Conservation (phyloP, 1,284 basidiomycete genomes). For the Stereum hirsutum region DNA sequence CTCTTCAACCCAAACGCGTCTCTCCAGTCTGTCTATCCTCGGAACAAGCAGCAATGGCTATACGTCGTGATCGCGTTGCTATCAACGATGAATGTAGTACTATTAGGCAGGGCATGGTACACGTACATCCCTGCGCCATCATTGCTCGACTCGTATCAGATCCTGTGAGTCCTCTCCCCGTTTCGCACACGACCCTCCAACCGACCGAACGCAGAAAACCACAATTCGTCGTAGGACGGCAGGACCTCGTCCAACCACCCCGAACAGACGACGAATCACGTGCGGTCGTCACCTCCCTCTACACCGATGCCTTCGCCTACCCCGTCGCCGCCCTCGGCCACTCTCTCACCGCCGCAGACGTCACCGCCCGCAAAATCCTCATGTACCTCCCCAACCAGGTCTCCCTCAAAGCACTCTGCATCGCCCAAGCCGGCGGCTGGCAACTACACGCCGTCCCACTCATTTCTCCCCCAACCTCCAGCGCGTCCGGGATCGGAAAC, state of each 20-base stretch:
- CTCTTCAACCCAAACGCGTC: background rate
- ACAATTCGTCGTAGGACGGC: background rate
- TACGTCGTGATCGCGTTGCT: background rate
- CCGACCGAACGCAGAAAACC: background rate
- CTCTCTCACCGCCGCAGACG: constrained; percentile 25
- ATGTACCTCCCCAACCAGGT: constrained; percentile 30
- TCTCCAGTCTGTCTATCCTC: background rate
- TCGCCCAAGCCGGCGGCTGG: constrained; percentile 29
- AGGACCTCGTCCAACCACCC: background rate
- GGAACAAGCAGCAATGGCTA: background rate
- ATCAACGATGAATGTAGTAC: background rate
- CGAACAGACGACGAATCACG: constrained; percentile 13
- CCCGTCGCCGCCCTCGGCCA: constrained; percentile 33
- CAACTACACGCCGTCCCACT: constrained; percentile 22
- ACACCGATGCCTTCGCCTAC: constrained; percentile 31
- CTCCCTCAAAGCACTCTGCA: constrained; percentile 27
- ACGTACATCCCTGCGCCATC: background rate
- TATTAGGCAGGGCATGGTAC: background rate
- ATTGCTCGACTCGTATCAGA: background rate
- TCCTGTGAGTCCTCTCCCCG: background rate
- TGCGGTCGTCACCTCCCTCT: constrained; percentile 32
- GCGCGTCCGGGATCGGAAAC: constrained; percentile 21
- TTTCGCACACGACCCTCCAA: background rate
- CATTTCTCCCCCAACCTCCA: constrained; percentile 26
- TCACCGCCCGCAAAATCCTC: constrained; percentile 23